Evolutionary conservation across 768 basidiomycete genomes (phyloP).

Genomic region (Tylopilus sp.): DNA sequence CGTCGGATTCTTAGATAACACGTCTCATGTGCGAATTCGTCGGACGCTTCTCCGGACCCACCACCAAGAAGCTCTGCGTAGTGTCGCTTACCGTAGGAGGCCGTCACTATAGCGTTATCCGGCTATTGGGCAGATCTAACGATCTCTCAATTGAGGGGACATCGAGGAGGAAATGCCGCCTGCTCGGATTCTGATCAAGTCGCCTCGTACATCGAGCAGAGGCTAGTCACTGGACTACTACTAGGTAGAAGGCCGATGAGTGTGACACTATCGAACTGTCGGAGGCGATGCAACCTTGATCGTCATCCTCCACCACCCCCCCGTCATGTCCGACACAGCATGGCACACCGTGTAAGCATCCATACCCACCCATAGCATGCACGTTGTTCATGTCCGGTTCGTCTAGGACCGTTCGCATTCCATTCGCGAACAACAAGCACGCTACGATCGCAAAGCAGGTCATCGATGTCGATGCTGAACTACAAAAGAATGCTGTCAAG

Average conservation of each 20-base stretch:
- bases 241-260: too few relatives aligned
- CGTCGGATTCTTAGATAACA: too few relatives aligned
- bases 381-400: background rate
- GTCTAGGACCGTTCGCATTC: slow-evolving; percentile 66
- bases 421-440: slow-evolving; percentile 70
- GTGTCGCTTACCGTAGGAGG: too few relatives aligned
- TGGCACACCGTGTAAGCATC: slow-evolving; percentile 57
- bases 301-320: slow-evolving; percentile 2
- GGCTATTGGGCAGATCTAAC: too few relatives aligned
- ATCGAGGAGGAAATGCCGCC: too few relatives aligned
- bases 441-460: slow-evolving; percentile 78
- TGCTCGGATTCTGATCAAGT: background rate
- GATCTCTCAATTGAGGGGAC: too few relatives aligned
- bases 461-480: slow-evolving; percentile 83
- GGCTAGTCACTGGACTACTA: too few relatives aligned
- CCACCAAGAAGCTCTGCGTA: too few relatives aligned
- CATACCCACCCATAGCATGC: background rate
- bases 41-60: too few relatives aligned
- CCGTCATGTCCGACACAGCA: slow-evolving; percentile 25
- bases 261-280: background rate
- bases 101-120: too few relatives aligned
- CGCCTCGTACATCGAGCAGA: background rate
- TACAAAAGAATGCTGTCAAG: slow-evolving; percentile 78
- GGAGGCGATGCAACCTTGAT: background rate
- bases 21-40: too few relatives aligned